Base-by-base conservation (phyloP, 768 basidiomycete species). In the Boletus reticulatus region DNA sequence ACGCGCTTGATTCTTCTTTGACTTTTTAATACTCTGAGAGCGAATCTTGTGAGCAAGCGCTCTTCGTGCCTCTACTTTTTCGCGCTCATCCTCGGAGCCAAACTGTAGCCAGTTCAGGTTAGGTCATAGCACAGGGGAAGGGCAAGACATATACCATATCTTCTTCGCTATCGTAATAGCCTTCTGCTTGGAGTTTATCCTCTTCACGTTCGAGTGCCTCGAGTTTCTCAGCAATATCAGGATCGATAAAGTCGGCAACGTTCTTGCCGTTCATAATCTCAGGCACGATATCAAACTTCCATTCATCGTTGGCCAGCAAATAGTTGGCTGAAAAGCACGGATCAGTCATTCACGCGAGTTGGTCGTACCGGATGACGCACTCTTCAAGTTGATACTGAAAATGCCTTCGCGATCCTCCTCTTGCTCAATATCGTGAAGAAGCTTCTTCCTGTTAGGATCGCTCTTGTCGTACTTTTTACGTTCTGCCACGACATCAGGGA, bases 211-310 rank as follows among this genome's bases (percentile, higher is more conserved):
- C 96, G 54, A 99, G 84, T 13, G 94, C 96, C 67, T 98, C 96
- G 45, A 99, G 86, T 74, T 94, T 96, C 73, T 95, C 95, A 19
- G 85, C 87, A 57, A 99, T 98, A 67, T 99, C 97, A 20, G 94
- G 89, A 72, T 98, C 96, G 72, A 98, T 91, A 59, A 99, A 99
- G 78, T 99, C 97, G 22, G 95, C 96, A 50, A 98, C 76, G 76
- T 99, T 99, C 83, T 98, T 98, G 75, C 97, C 97, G 62, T 98
- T 86, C 87, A 93, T 86, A 67, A 99, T 92, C 72, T 99, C 97
- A n/a, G 97, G 97, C n/a, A 98, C 89, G 61, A 84, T 80, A 67
- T 99, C 97, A 76, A 84, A 78, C 77, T 97, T 99, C 97, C 97
- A 99, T 43, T 91, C 88, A 37, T 89, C 85, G 68, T 97, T 86